Evolutionary conservation across 78 protist genomes (phyloP), one percentile per base, ranked within the genome.

Genomic region (Polysphondylium violaceum): DNA sequence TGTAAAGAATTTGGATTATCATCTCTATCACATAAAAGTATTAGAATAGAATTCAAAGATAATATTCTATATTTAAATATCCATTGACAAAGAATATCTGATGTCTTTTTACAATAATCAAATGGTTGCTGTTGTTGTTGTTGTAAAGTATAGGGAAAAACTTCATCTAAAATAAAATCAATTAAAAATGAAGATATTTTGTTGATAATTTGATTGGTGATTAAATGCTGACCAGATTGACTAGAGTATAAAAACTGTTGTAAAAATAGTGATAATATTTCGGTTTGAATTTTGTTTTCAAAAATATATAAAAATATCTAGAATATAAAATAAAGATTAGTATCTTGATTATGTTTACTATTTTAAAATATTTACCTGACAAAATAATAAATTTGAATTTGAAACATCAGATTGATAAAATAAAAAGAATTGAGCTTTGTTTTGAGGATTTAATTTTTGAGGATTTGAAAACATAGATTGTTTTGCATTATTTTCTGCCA

Each of bases 91-190:
- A 72, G 41, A 9, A 72, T 12, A 7, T 72, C 78, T 1, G 44
- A 25, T 7, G 51, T 33, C 31, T 9, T 35, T 50, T 50, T 16
- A 29, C 14, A 11, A 12, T 50, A 19, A 11, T 69, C 17, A 0
- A 14, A 43, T 72, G 25, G 40, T 16, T 51, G 58, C 11, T 50
- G 43, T 0, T 23, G 51, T 72, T 50, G 40, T 16, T 51, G 58
- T n/a, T 50, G 43, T 33, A 44, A 14, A 50, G 25, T 35, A 72
- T 72, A 41, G 19, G 36, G 25, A 8, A 29, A 31, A 6, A 29
- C 61, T 23, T 72, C 78, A 72, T 72, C 78, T 16, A 72, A 16
- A 19, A 72, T 44, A 27, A 72, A 72, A 50, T 72, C 78, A 72
- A 72, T 40, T 1, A 72, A 31, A 17, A 50, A 8, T 43, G 27